These are phyloP conservation scores for Fagopyrum tataricum DNA, from an alignment of 148 eudicot species.

Conservation along the genomic window DNA sequence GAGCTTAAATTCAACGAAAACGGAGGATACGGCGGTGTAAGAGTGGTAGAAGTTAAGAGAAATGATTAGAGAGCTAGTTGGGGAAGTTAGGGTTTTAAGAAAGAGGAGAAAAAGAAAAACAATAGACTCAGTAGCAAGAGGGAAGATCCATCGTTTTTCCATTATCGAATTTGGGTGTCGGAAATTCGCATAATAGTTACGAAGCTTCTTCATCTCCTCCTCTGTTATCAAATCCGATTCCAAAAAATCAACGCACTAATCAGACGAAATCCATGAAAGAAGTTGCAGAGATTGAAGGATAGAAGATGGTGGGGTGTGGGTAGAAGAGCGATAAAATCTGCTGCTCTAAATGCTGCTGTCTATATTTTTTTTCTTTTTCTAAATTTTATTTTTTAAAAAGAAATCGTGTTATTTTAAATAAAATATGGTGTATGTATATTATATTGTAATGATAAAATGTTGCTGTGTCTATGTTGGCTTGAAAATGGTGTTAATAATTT, in stretches of 20 bases:
- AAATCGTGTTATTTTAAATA: too few species aligned
- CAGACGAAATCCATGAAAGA: background rate
- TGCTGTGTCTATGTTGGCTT: background rate
- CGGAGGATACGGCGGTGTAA: slow-evolving; percentile 27
- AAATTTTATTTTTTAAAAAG: too few species aligned
- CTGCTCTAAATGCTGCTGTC: background rate
- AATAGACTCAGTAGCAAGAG: slow-evolving; percentile 46
- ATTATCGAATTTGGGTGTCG: slow-evolving; percentile 25
- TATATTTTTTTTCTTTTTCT: too few species aligned
- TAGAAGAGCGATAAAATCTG: background rate
- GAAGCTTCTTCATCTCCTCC: slow-evolving; percentile 62
- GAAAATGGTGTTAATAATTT: background rate
- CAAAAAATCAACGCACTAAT: background rate
- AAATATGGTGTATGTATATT: too few species aligned
- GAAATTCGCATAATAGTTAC: slow-evolving; percentile 38
- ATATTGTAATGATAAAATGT: too few species aligned
- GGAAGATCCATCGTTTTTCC: slow-evolving; percentile 61
- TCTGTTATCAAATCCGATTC: background rate
- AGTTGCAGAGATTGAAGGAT: background rate
- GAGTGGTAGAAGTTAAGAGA: slow-evolving; percentile 25
- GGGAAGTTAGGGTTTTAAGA: slow-evolving; percentile 49
- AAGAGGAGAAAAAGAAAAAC: slow-evolving; percentile 51
- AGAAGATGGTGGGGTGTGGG: background rate
- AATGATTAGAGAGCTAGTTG: slow-evolving; percentile 33
- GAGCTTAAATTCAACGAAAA: slow-evolving; percentile 68